Percentiles rank a stretch among this genome's conserved stretches.
These are phyloP conservation scores for Pleurotus ostreatus DNA, from an alignment of 768 basidiomycete genomes.

Conservation along the genomic window DNA sequence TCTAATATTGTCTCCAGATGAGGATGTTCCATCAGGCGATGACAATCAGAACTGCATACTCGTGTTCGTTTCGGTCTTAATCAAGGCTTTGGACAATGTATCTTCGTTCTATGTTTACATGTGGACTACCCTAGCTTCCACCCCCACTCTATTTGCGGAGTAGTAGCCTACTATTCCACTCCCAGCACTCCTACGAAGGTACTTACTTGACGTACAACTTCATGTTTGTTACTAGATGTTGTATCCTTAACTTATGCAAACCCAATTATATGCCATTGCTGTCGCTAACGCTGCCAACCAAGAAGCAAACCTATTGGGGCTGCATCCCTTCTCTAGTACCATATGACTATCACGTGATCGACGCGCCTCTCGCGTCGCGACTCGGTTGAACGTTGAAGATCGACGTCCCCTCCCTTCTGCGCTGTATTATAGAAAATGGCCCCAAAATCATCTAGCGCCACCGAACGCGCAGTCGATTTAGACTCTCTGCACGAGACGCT, in stretches of 20 bases:
- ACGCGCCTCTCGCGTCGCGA: neutral
- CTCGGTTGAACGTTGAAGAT: too few species aligned
- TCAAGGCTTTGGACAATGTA: neutral
- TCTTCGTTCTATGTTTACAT: neutral
- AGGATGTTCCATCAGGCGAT: neutral
- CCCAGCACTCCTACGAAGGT: neutral
- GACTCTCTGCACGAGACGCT: conserved; percentile 28
- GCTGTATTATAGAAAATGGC: conserved; percentile 7
- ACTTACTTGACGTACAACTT: too few species aligned
- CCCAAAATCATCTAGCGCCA: conserved; percentile 1
- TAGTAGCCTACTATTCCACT: too few species aligned
- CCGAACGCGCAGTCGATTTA: neutral
- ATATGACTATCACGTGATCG: neutral
- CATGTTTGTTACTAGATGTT: too few species aligned
- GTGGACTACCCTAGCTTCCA: neutral
- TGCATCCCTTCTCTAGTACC: too few species aligned
- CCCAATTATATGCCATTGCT: too few species aligned
- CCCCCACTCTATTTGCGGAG: neutral
- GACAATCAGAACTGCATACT: too few species aligned
- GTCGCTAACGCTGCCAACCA: too few species aligned
- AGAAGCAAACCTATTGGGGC: too few species aligned
- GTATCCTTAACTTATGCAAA: too few species aligned
- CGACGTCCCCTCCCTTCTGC: neutral
- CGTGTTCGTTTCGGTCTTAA: too few species aligned
- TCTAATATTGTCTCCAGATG: neutral